Percentiles rank a stretch among this genome's conserved stretches.
These are phyloP conservation scores for Pholiota molesta DNA, from an alignment of 768 basidiomycete genomes.

Conservation along the genomic window DNA sequence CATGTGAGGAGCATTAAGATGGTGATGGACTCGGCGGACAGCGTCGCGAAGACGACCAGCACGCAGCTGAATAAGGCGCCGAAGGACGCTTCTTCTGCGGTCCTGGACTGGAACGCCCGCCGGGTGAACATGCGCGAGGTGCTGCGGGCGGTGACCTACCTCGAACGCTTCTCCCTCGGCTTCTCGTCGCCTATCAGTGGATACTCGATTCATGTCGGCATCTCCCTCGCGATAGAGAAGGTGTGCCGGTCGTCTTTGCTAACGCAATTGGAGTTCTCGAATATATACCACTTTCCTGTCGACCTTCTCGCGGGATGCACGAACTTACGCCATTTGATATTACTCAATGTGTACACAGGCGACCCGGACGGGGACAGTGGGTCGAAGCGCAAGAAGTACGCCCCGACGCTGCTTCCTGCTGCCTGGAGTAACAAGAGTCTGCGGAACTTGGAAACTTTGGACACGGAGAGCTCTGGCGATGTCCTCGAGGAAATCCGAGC, in stretches of 20 bases:
- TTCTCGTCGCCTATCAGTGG: slow-evolving; percentile 11
- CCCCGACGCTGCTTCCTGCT: slow-evolving; percentile 9
- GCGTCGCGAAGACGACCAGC: not conserved
- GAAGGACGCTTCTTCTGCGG: slow-evolving; percentile 3
- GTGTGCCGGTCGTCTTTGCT: slow-evolving; percentile 5
- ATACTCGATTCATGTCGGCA: slow-evolving; percentile 7
- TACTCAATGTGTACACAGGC: slow-evolving; percentile 7
- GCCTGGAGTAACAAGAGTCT: slow-evolving; percentile 4
- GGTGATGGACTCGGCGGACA: slow-evolving; percentile 8
- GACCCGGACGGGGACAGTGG: slow-evolving; percentile 5
- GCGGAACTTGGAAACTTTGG: slow-evolving; percentile 1
- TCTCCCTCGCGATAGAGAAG: slow-evolving; percentile 9
- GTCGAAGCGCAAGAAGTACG: slow-evolving; percentile 1
- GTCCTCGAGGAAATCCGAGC: slow-evolving; percentile 7
- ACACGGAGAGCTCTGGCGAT: slow-evolving; percentile 11
- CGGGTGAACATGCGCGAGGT: slow-evolving; percentile 13
- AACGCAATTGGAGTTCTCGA: slow-evolving; percentile 5
- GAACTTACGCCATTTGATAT: slow-evolving; percentile 4
- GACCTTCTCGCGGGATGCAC: slow-evolving; percentile 10
- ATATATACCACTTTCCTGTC: slow-evolving; percentile 13
- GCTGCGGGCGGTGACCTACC: slow-evolving; percentile 4
- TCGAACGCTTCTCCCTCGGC: slow-evolving; percentile 8
- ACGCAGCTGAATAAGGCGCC: slow-evolving; percentile 3
- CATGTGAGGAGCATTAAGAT: slow-evolving; percentile 11
- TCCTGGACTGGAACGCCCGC: slow-evolving; percentile 13